Evolutionary conservation across 1,139 yeast species (phyloP).

Genomic region (Taphrina flavorubra): DNA sequence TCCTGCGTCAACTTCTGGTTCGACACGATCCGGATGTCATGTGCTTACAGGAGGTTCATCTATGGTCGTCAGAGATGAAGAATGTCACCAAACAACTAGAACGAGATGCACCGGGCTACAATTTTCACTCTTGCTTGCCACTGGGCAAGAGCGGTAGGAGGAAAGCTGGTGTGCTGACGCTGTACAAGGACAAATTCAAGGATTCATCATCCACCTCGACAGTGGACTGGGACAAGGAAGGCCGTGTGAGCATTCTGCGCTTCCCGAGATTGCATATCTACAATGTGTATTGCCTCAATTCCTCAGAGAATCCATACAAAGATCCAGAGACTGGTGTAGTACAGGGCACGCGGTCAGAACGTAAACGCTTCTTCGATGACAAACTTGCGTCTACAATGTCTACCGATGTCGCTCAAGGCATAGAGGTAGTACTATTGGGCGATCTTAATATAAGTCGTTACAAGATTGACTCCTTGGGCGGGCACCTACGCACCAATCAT

Average conservation of each 20-base stretch:
- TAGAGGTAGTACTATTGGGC: slow-evolving; percentile 13
- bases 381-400: slow-evolving; percentile 9
- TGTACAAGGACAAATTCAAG: slow-evolving; percentile 8
- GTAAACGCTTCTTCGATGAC: slow-evolving; percentile 25
- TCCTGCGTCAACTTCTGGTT: slow-evolving; percentile 4
- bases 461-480: slow-evolving; percentile 23
- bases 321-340: slow-evolving; percentile 18
- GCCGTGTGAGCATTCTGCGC: slow-evolving; percentile 25
- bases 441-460: slow-evolving; percentile 37
- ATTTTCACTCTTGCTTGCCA: slow-evolving; percentile 19
- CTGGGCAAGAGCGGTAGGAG: slow-evolving; percentile 3
- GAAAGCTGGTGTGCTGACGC: slow-evolving; percentile 31
- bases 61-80: slow-evolving; percentile 8
- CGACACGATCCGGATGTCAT: slow-evolving; percentile 29
- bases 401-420: not conserved
- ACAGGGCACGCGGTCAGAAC: slow-evolving; percentile 25
- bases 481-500: slow-evolving; percentile 14
- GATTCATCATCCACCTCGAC: not conserved
- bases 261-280: slow-evolving; percentile 8
- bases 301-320: slow-evolving; percentile 27
- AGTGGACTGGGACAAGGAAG: slow-evolving; percentile 38
- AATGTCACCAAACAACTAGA: slow-evolving; percentile 7
- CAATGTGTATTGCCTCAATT: slow-evolving; percentile 37
- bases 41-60: slow-evolving; percentile 35
- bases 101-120: slow-evolving; percentile 26